phyloP scores from a whole-genome alignment of 176 grass and related monocot species.

The Zea mays region Zm-B73-REFERENCE-NAM-5.0 NC_050097.1:156641001-156641500 shows the following conservation, averaged over 20 bases:
- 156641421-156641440: neutral
- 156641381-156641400: neutral
- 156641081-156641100: slow-evolving; percentile 25
- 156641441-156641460: slow-evolving; percentile 1
- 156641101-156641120: neutral
- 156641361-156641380: too few species aligned
- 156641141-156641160: neutral
- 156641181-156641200: neutral
- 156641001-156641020: slow-evolving; percentile 61
- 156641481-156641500: neutral
- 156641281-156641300: slow-evolving; percentile 14
- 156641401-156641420: neutral
- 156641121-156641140: slow-evolving; percentile 8
- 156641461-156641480: neutral
- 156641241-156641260: too few species aligned
- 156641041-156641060: slow-evolving; percentile 85
- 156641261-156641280: neutral
- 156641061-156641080: slow-evolving; percentile 96
- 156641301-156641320: neutral
- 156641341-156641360: too few species aligned
- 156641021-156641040: slow-evolving; percentile 43
- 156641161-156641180: too few species aligned
- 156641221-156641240: too few species aligned
- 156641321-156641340: neutral
- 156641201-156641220: slow-evolving; percentile 6